Evolutionary conservation across 257 asterid species (phyloP).

Genomic region (Nicotiana undulata): DNA sequence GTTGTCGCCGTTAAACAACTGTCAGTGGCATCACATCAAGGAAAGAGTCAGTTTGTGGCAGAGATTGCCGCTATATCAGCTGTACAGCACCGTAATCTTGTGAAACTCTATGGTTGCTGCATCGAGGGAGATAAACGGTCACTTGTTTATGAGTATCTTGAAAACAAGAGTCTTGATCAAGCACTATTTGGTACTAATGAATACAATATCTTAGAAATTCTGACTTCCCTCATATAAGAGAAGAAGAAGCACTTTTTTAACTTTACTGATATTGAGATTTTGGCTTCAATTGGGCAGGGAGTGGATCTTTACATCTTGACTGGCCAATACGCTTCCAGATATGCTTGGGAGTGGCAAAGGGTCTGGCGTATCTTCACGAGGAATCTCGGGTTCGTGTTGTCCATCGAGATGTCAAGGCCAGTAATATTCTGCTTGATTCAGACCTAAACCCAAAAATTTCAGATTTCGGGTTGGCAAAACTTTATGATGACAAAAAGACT

Average conservation of each 20-base stretch:
- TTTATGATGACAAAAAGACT: conserved; percentile 62
- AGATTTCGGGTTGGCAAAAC: conserved; percentile 74
- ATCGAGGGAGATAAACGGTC: conserved; percentile 61
- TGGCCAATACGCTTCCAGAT: conserved; percentile 61
- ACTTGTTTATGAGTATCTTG: conserved; percentile 80
- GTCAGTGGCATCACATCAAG: conserved; percentile 78
- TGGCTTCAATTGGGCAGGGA: conserved; percentile 28
- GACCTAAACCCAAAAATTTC: conserved; percentile 58
- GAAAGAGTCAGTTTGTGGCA: conserved; percentile 78
- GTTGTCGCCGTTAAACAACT: conserved; percentile 72
- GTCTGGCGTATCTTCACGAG: conserved; percentile 67
- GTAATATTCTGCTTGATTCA: conserved; percentile 65
- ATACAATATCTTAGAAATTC: background rate
- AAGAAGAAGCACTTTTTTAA: background rate
- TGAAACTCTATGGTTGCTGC: conserved; percentile 73
- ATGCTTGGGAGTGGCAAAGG: conserved; percentile 78
- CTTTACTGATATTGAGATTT: background rate
- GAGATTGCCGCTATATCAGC: conserved; percentile 92
- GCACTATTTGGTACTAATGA: conserved; percentile 47
- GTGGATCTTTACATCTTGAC: conserved; percentile 35
- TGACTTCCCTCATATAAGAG: background rate
- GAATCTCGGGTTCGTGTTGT: conserved; percentile 60
- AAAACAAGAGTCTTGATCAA: conserved; percentile 70
- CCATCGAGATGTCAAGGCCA: conserved; percentile 74
- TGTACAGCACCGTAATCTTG: conserved; percentile 91